These are phyloP conservation scores for Sphagnurus paluster DNA, from an alignment of 1,284 basidiomycete species.

Conservation along the genomic window DNA sequence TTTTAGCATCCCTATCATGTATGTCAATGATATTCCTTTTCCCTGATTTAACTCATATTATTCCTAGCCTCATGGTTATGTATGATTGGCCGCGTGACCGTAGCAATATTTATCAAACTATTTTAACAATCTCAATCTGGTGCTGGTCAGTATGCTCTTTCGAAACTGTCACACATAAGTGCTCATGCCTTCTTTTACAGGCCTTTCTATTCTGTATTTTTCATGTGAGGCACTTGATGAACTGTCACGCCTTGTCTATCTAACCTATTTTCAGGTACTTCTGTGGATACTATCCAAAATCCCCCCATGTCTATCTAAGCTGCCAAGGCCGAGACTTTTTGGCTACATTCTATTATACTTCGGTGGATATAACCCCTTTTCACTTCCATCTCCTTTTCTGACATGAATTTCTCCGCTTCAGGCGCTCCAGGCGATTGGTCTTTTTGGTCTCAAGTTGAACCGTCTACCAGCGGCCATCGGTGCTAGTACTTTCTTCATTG, in stretches of 20 bases:
- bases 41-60: conserved; percentile 20
- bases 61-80: conserved; percentile 52
- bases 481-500: conserved; percentile 55
- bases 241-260: conserved; percentile 10
- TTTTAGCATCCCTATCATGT: conserved; percentile 38
- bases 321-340: conserved; percentile 60
- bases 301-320: conserved; percentile 26
- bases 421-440: conserved; percentile 72
- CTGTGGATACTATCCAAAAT: conserved; percentile 51
- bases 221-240: conserved; percentile 45
- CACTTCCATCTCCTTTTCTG: conserved; percentile 7
- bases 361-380: conserved; percentile 18
- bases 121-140: conserved; percentile 28
- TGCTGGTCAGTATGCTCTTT: conserved; percentile 15
- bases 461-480: conserved; percentile 67
- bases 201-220: conserved; percentile 53
- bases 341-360: conserved; percentile 64
- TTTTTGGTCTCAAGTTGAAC: conserved; percentile 75
- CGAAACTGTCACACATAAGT: background rate
- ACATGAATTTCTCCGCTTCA: conserved; percentile 32
- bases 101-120: conserved; percentile 59
- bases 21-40: conserved; percentile 43
- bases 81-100: conserved; percentile 69
- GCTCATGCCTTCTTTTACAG: conserved; percentile 21
- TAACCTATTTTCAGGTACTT: conserved; percentile 40